phyloP scores from a whole-genome alignment of 768 basidiomycete species.

The Tulasnella sp. region DNA sequence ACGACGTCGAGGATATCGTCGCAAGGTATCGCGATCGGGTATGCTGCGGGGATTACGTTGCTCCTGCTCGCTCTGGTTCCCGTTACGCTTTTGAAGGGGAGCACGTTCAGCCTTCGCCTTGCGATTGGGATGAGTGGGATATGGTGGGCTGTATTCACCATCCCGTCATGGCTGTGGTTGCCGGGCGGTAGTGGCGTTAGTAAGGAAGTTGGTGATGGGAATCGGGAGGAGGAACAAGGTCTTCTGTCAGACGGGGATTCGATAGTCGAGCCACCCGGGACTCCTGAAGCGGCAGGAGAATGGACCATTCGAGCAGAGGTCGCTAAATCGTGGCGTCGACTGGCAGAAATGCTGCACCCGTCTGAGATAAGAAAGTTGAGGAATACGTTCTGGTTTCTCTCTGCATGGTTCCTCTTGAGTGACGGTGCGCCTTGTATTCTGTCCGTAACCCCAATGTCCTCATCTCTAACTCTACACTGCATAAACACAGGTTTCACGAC shows the following conservation, averaged over 20 bases:
- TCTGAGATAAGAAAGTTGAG: conserved; percentile 59
- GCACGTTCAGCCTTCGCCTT: conserved; percentile 65
- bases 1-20: conserved; percentile 77
- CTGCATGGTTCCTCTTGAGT: conserved; percentile 89
- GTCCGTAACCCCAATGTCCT: too few species aligned
- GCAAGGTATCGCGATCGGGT: conserved; percentile 76
- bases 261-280: not conserved
- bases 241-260: conserved; percentile 5
- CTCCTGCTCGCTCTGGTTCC: conserved; percentile 69
- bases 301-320: conserved; percentile 47
- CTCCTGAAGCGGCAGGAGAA: conserved; percentile 11
- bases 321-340: conserved; percentile 56
- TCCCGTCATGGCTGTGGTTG: conserved; percentile 68
- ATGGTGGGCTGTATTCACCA: conserved; percentile 78
- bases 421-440: conserved; percentile 45
- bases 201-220: conserved; percentile 4
- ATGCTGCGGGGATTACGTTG: conserved; percentile 67
- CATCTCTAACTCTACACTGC: too few species aligned
- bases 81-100: conserved; percentile 58
- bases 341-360: conserved; percentile 64
- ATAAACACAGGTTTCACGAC: conserved; percentile 71
- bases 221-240: conserved; percentile 11
- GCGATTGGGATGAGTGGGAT: conserved; percentile 76
- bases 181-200: conserved; percentile 30
- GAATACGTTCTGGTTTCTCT: conserved; percentile 81